Evolutionary conservation across 768 basidiomycete species (phyloP).

Genomic region (Strobilomyces confusus): DNA sequence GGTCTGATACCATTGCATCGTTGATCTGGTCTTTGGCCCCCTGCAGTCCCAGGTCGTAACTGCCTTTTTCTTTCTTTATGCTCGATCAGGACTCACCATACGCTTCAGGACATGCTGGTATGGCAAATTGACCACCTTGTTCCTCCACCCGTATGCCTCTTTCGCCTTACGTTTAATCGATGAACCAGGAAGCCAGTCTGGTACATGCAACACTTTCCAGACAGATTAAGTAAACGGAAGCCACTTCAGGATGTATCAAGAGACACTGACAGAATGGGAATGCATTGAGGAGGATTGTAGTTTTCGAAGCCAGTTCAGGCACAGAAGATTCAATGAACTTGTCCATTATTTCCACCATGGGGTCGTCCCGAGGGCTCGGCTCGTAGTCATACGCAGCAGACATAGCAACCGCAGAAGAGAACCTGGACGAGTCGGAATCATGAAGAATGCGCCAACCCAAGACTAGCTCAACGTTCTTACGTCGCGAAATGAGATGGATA

Average conservation of each 20-base stretch:
- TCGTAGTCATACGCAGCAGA: neutral
- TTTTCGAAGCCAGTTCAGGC: neutral
- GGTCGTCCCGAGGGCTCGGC: neutral
- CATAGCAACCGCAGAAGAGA: neutral
- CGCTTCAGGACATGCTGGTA: neutral
- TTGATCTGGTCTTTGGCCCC: neutral
- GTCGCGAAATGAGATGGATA: neutral
- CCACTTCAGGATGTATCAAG: neutral
- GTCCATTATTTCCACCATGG: neutral
- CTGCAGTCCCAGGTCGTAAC: too few relatives aligned
- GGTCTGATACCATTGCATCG: neutral
- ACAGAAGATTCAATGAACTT: neutral
- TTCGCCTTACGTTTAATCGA: constrained; percentile 31
- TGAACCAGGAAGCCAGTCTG: constrained; percentile 36
- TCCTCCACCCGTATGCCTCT: neutral
- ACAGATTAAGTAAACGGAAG: neutral
- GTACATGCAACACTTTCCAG: neutral
- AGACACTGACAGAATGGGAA: constrained; percentile 3
- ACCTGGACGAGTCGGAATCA: neutral
- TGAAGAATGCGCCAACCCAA: neutral
- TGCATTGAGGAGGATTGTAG: constrained; percentile 1
- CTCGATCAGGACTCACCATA: neutral
- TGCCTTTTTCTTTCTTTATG: neutral
- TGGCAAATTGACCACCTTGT: neutral
- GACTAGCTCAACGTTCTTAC: neutral